Base-by-base conservation (phyloP, 805 yeast species). In the Metahyphopichia silvanorum region DNA sequence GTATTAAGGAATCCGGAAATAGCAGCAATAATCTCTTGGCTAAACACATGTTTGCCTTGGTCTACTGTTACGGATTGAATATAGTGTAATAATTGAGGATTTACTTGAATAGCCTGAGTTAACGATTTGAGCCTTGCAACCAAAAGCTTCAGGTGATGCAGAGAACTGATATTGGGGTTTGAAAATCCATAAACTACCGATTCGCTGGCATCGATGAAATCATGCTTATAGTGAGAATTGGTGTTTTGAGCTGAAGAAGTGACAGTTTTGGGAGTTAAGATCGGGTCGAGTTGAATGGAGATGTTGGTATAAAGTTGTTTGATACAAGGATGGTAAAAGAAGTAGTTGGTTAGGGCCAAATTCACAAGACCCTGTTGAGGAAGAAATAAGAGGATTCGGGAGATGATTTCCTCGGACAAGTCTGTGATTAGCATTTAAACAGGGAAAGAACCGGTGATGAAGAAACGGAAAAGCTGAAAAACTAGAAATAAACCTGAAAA, bases 261-360 rank as follows among this genome's bases (percentile, higher is more conserved):
- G 15, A 20, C 21, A 6, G 18, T 14, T 2, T 32, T 18, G 23
- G 23, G 35, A 21, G 33, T 19, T 23, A 53, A 31, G 5, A 42
- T 37, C 1, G 60, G 48, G 18, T 43, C 51, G 17, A 24, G 28
- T 31, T 48, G 58, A 5, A 57, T 36, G 15, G 43, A 35, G 12
- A 65, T 42, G 12, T 42, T 44, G 7, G 40, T 35, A 43, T 64
- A 64, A 22, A 65, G 42, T 28, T 55, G 43, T 14, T 35, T 28
- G 27, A 53, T 32, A 33, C 64, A 58, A 10, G 66, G 66, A 30
- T 51, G 42, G 39, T 64, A 64, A 34, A 60, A 58, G 19, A 43
- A 41, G 39, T 38, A 64, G 43, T 61, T 63, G 17, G 70, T 60
- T 16, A 44, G 44, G 1, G 68, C 53, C 12, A 65, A 49, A 27